Evolutionary conservation across 139 green algal genomes (phyloP).

Genomic region (Diplosphaera chodatii): DNA sequence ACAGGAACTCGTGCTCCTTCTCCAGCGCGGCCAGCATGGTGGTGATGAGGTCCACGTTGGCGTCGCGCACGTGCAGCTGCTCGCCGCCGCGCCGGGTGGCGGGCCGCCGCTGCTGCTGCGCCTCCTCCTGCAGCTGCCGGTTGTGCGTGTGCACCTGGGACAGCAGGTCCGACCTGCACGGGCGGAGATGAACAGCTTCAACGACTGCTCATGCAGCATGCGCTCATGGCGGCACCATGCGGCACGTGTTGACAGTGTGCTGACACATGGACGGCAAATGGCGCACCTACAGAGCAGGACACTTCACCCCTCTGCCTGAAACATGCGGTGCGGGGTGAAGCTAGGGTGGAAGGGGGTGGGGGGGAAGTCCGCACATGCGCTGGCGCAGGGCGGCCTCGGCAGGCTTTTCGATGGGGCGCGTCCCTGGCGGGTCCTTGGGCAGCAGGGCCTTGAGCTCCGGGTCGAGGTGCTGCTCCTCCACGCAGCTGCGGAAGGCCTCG

Average conservation of each 20-base stretch:
- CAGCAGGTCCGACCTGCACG: constrained; percentile 34
- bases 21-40: constrained; percentile 65
- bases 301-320: too few species aligned
- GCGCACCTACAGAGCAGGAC: too few species aligned
- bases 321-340: too few species aligned
- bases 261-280: too few species aligned
- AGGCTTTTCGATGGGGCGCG: constrained; percentile 54
- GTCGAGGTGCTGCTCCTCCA: constrained; percentile 48
- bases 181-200: too few species aligned
- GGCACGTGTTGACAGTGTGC: too few species aligned
- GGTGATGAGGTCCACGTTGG: constrained; percentile 67
- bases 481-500: constrained; percentile 45
- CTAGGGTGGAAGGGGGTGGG: too few species aligned
- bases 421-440: constrained; percentile 51
- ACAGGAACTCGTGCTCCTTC: constrained; percentile 71
- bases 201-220: too few species aligned
- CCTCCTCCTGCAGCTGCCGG: constrained; percentile 30
- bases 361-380: constrained; percentile 56
- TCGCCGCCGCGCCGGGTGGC: not conserved
- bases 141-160: constrained; percentile 11
- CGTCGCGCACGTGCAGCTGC: constrained; percentile 33
- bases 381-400: constrained; percentile 64
- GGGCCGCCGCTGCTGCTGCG: not conserved
- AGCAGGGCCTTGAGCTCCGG: constrained; percentile 58
- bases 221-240: too few species aligned